phyloP scores from a whole-genome alignment of 2,329 filamentous ascomycete species.

The Sclerotinia glacialis region DNA sequence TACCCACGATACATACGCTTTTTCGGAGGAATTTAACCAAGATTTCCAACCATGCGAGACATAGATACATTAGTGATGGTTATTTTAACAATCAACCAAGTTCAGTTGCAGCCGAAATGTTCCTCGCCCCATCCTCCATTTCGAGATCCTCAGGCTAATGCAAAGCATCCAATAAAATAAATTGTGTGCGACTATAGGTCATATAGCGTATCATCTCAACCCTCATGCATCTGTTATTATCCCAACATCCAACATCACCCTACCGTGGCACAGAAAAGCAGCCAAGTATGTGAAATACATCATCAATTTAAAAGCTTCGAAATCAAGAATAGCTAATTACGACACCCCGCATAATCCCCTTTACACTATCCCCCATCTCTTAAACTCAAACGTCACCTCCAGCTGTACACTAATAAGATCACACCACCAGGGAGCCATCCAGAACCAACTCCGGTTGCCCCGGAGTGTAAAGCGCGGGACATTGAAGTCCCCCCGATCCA shows the following conservation, averaged over 20 bases:
- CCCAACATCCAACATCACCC: background rate
- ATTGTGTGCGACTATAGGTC: background rate
- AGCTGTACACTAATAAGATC: background rate
- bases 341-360: constrained; percentile 1
- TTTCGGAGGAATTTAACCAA: constrained; percentile 21
- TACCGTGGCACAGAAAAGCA: background rate
- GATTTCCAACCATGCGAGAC: constrained; percentile 11
- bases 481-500: constrained; percentile 3
- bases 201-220: constrained; percentile 3
- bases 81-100: background rate
- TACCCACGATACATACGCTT: constrained; percentile 7
- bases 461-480: no score
- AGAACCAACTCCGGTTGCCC: background rate
- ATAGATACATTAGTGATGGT: constrained; percentile 2
- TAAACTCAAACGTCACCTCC: background rate
- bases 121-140: background rate
- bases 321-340: background rate
- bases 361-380: background rate
- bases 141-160: constrained; percentile 8
- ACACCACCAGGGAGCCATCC: background rate
- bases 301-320: constrained; percentile 10
- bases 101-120: background rate
- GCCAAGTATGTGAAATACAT: background rate
- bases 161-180: constrained; percentile 5
- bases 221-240: background rate